Evolutionary conservation across 164 flowering plant genomes (phyloP).

Genomic region (Warburgia ugandensis): DNA sequence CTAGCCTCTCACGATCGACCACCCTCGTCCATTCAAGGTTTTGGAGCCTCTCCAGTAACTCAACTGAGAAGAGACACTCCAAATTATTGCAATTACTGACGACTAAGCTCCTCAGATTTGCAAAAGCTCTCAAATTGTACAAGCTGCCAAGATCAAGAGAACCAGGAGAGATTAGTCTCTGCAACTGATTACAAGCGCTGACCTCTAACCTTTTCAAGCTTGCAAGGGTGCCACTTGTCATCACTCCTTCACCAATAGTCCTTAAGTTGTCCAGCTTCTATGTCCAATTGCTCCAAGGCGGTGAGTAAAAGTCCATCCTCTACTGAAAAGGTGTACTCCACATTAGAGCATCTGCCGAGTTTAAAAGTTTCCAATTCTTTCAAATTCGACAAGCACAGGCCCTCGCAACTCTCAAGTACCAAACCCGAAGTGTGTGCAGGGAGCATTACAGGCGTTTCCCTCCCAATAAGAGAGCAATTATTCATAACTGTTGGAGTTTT

Average conservation of each 20-base stretch:
- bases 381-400: neutral
- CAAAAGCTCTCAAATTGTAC: no score
- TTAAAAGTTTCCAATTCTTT: neutral
- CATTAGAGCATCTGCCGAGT: neutral
- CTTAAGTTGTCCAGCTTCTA: neutral
- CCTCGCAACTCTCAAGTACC: neutral
- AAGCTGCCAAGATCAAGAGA: no score
- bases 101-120: no score
- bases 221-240: constrained; percentile 2
- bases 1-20: neutral
- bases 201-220: no score
- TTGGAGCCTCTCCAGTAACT: neutral
- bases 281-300: neutral
- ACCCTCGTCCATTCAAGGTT: constrained; percentile 5
- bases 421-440: neutral
- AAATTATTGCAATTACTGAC: neutral
- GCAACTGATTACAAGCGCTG: no score
- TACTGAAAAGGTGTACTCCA: neutral
- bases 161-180: no score
- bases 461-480: neutral
- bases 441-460: neutral
- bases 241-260: neutral
- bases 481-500: neutral
- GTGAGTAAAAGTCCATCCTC: neutral
- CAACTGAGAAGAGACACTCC: constrained; percentile 4